Base-by-base conservation (phyloP, 257 asterid genomes). In the Jacaranda copaia region DNA sequence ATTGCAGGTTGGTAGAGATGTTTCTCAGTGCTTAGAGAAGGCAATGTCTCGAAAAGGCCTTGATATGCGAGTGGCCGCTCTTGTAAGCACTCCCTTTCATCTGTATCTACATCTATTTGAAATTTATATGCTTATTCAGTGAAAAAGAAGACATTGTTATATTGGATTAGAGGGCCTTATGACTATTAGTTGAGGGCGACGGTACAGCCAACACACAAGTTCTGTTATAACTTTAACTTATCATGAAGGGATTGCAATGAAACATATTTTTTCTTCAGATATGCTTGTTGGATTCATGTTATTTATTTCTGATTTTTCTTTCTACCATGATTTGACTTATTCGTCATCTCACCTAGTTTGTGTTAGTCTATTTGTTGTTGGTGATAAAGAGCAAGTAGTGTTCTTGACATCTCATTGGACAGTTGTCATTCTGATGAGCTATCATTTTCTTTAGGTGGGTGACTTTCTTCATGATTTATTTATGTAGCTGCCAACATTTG, bases 1-100 rank as follows among this genome's bases (percentile, higher is more conserved):
- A 40, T 81, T 73, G 81, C 84, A 93, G 98, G 91, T 91, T 43
- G 97, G 93, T 20, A 86, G 80, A 73, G 90, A 93, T 70, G 93
- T 91, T 73, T 81, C 97, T 42, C 90, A 85, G 81, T 91, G 93
- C 85, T 81, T 93, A 62, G 88, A 88, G 73, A 79, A 81, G 73
- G 98, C 97, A 63, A 77, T 91, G 69, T 39, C 87, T 80, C 90
- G 87, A 68, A 88, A 72, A 43, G 96, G 91, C 80, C 87, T 91
- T 36, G 84, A 90, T 77, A 84, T 93, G 89, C 88, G 82, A 75
- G 98, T 93, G 73, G 79, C 92, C 81, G 95, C 84, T 73, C 91
- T 93, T 52, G 98, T 93, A 87, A 85, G 97, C 43, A 60, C 53
- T 20, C 46, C 35, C 3, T 69, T 55, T 45, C 67, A 15, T 62